These are phyloP conservation scores for Dillenia suffruticosa DNA, from an alignment of 164 flowering plant genomes.

Conservation along the genomic window DNA sequence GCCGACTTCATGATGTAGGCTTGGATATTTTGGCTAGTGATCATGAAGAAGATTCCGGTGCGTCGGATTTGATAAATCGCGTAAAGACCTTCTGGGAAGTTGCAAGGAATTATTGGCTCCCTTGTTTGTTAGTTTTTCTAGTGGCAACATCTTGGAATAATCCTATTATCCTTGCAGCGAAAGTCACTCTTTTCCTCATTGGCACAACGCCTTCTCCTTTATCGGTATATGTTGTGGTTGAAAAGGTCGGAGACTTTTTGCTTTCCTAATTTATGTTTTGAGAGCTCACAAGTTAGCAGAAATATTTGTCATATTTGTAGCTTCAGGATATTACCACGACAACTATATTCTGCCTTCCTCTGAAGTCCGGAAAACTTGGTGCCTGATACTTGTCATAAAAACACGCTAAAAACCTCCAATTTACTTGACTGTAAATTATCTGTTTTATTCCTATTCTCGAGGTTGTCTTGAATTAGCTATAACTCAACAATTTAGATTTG, in stretches of 20 bases:
- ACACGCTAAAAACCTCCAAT: no score
- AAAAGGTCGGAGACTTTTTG: conserved; percentile 22
- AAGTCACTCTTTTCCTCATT: conserved; percentile 29
- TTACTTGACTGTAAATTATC: no score
- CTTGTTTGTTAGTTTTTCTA: conserved; percentile 24
- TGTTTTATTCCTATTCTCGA: no score
- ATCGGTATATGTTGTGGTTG: conserved; percentile 36
- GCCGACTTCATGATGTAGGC: conserved; percentile 10
- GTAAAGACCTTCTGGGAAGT: conserved; percentile 11
- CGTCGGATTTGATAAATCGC: conserved; percentile 15
- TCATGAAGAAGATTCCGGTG: conserved; percentile 9
- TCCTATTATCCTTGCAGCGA: conserved; percentile 28
- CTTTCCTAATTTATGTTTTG: not conserved
- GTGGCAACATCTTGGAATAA: conserved; percentile 34
- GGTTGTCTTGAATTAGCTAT: no score
- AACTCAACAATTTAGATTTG: no score
- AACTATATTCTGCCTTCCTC: not conserved
- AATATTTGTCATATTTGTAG: not conserved
- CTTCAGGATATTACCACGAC: no score
- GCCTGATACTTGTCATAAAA: not conserved
- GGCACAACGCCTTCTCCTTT: conserved; percentile 38
- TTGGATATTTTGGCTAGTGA: conserved; percentile 20
- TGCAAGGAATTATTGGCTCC: conserved; percentile 34
- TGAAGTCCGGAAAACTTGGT: not conserved
- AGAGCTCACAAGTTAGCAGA: not conserved